Conservation (phyloP, 2,329 filamentous ascomycete species). For the Cephalotrichum gorgonifer region DNA sequence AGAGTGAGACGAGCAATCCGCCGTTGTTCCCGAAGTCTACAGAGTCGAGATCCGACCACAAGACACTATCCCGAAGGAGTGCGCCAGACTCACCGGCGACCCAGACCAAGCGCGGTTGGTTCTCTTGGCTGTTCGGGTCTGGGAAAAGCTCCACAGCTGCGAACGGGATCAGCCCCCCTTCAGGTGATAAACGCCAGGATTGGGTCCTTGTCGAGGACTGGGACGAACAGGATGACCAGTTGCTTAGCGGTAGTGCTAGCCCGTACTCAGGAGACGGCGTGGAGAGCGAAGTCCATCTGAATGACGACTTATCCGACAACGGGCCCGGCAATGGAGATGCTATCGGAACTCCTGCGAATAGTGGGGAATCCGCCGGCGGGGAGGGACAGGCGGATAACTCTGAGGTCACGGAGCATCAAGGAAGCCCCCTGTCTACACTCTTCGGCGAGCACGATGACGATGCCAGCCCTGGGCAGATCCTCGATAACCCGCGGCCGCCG, state of each 20-base stretch:
- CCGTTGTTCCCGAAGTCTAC: background rate
- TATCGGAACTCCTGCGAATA: background rate
- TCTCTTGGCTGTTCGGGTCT: background rate
- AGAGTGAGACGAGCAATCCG: background rate
- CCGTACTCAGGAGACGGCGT: background rate
- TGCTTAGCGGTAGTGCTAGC: slow-evolving; percentile 25
- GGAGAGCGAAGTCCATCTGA: background rate
- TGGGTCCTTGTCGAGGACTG: slow-evolving; percentile 63
- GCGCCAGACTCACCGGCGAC: background rate
- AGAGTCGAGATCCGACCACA: background rate
- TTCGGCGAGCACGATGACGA: slow-evolving; percentile 33
- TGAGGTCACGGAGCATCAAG: slow-evolving; percentile 3
- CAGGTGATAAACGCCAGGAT: slow-evolving; percentile 58
- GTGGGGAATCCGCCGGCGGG: background rate
- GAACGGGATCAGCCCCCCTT: slow-evolving; percentile 50
- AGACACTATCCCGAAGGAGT: background rate
- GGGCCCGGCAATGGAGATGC: background rate
- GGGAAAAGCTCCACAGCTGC: slow-evolving; percentile 15
- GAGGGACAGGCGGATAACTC: background rate
- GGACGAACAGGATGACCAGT: slow-evolving; percentile 41
- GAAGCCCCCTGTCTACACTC: slow-evolving; percentile 33
- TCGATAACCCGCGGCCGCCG: slow-evolving; percentile 10
- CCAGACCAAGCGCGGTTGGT: background rate
- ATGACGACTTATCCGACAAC: background rate
- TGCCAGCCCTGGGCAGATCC: background rate